Conservation (phyloP, 1,139 yeast genomes). For the Suhomyces guaymorum region DNA sequence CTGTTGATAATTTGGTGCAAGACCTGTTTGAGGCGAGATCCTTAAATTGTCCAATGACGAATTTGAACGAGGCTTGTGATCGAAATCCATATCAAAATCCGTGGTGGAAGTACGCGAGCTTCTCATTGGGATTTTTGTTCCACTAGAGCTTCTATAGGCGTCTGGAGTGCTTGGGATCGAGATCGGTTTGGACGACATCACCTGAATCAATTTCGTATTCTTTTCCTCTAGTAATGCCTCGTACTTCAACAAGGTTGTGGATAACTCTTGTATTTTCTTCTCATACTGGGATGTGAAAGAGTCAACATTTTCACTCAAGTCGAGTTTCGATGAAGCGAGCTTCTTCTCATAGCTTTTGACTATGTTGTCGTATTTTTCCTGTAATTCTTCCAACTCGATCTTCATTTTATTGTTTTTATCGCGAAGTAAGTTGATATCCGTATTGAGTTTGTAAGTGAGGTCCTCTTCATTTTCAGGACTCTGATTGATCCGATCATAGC, state of each 20-base stretch:
- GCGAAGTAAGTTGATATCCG: constrained; percentile 20
- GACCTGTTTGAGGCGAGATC: no score
- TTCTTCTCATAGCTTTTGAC: constrained; percentile 27
- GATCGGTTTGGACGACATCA: constrained; percentile 46
- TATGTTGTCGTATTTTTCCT: constrained; percentile 20
- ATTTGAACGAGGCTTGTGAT: constrained; percentile 12
- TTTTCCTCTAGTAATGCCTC: constrained; percentile 42
- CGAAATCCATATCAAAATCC: constrained; percentile 8
- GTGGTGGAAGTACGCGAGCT: constrained; percentile 11
- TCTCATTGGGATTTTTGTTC: constrained; percentile 12
- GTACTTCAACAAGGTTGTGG: constrained; percentile 31
- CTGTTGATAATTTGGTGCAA: constrained; percentile 3
- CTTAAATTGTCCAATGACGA: constrained; percentile 17
- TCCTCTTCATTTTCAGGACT: constrained; percentile 26
- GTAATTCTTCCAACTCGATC: constrained; percentile 18
- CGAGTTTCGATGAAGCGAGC: constrained; percentile 27
- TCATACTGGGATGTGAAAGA: constrained; percentile 17
- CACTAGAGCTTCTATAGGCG: constrained; percentile 5
- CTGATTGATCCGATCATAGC: no score
- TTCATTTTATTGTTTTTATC: constrained; percentile 23
- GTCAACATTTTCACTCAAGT: constrained; percentile 18
- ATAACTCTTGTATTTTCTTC: constrained; percentile 33
- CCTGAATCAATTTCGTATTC: constrained; percentile 35
- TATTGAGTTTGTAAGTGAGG: constrained; percentile 22
- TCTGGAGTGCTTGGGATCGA: constrained; percentile 33